Evolutionary conservation across 2,329 filamentous ascomycete genomes (phyloP), one percentile per base, ranked within the genome.

Genomic region (Talaromyces islandicus): DNA sequence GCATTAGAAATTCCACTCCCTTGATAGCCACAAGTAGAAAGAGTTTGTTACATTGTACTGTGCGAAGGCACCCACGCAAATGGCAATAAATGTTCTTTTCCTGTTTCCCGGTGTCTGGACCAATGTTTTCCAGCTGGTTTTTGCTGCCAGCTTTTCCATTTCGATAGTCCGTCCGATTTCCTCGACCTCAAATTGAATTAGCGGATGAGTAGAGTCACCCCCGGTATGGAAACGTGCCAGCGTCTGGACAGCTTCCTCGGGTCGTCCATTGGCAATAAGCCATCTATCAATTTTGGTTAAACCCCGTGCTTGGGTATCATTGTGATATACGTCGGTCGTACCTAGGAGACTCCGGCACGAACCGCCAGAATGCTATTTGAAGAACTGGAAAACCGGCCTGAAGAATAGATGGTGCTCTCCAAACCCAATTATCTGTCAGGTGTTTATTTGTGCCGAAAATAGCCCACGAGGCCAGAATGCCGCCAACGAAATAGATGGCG

Each of bases 361-460:
- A 64, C 19, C 56, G 65, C 6, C 58, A 19, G 19, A 60, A 63
- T 9, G 62, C 14, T 2, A 62, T 58, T 52, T 62, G 62, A 3
- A 64, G 10, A 27, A 59, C 46, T 4, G 59, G 60, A 30, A 60
- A 63, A 4, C 32, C 32, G 4, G 25, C 55, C 43, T 66, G 64
- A 4, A 66, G 35, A 5, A 66, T 48, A 5, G 60, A 63, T 7
- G 65, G 64, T 5, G 65, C 56, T 4, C 65, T 58, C 65, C 65
- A 65, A 19, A 67, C 21, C 61, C 62, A 58, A 64, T 72, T 81
- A 9, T 75, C 68, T 61, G 88, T 82, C 38, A 79, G 75, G 25
- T 82, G 76, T 17, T 38, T 38, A 12, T 38, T 38, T 1, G 86
- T 88, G 32, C 84, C 86, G 77, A 74, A 88, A 88, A 60, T 88